phyloP scores from a whole-genome alignment of 805 yeast species.

The Candida nemodendra region DNA sequence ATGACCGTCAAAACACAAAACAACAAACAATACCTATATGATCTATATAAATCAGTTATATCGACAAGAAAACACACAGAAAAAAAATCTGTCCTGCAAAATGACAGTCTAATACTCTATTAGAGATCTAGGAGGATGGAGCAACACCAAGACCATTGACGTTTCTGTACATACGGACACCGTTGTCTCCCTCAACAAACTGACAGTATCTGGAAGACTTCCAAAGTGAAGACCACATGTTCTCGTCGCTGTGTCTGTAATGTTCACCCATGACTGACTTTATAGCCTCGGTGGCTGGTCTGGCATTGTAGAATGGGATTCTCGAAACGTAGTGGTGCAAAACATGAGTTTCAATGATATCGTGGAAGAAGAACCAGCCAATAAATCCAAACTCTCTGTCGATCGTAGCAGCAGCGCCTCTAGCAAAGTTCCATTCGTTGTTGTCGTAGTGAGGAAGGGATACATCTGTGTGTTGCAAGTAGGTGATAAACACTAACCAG shows the following conservation, averaged over 20 bases:
- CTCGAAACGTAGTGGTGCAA: constrained; percentile 81
- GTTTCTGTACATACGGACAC: constrained; percentile 75
- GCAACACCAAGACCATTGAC: constrained; percentile 55
- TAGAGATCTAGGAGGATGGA: constrained; percentile 20
- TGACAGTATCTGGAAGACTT: constrained; percentile 65
- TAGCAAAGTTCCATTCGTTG: constrained; percentile 76
- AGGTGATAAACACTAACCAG: constrained; percentile 87
- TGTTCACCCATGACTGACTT: constrained; percentile 83
- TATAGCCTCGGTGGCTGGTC: constrained; percentile 75
- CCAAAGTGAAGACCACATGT: constrained; percentile 70
- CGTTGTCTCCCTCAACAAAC: constrained; percentile 70
- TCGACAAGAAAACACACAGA: too few relatives aligned
- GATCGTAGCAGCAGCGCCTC: constrained; percentile 89
- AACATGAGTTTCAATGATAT: constrained; percentile 87
- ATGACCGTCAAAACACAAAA: too few relatives aligned
- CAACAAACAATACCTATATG: too few relatives aligned
- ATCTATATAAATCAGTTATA: too few relatives aligned
- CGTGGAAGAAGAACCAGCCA: constrained; percentile 80
- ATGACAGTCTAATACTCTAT: too few relatives aligned
- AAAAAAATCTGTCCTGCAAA: too few relatives aligned
- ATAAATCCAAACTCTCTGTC: constrained; percentile 82
- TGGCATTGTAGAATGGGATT: constrained; percentile 86
- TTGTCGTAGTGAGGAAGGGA: constrained; percentile 77
- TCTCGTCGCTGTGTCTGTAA: constrained; percentile 64
- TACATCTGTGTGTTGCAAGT: constrained; percentile 79